Base-by-base conservation (phyloP, 1,139 yeast species). In the Sugiyamaella sp. region DNA sequence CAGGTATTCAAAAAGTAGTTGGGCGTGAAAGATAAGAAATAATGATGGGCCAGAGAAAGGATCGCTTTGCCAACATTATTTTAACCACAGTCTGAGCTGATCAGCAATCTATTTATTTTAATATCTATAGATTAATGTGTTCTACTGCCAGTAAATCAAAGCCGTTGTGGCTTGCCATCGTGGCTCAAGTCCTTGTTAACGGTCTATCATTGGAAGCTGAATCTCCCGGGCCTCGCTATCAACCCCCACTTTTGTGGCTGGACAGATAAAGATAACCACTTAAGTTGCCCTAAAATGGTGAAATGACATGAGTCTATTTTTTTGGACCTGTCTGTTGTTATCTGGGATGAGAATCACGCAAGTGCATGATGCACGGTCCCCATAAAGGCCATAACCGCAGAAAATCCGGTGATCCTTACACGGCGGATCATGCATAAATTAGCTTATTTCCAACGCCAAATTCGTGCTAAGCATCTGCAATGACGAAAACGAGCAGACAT, bases 331-430 rank as follows among this genome's bases (percentile, higher is more conserved):
- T 19, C 45, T 24, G 45, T 41, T 44, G 48, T 44, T 44, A 44
- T 44, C 48, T 33, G 17, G 2, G 48, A 35, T 44, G 22, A 33
- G 39, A 35, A 44, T 44, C 40, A 44, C 48, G 48, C 48, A 29
- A 44, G 48, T 43, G 46, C 46, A 43, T 43, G 10, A 43, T 44
- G 48, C 48, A 33, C n/a, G 5, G 16, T 8, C 21, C 14, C 20
- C 8, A 27, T 9, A 27, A 6, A 4, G 27, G 47, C 32, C 32
- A 12, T 17, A 32, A 2, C 2, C 4, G 10, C 4, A 5, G 40
- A 14, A 2, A 41, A 44, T 44, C 29, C 8, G 41, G 17, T 33
- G 20, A 33, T 44, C 48, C 2, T 22, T 22, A 16, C 29, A 33
- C 40, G 40, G 33, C 39, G n/a, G 12, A 14, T 14, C 12, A 25